phyloP scores from a whole-genome alignment of 768 basidiomycete species.

The Suillus plorans region DNA sequence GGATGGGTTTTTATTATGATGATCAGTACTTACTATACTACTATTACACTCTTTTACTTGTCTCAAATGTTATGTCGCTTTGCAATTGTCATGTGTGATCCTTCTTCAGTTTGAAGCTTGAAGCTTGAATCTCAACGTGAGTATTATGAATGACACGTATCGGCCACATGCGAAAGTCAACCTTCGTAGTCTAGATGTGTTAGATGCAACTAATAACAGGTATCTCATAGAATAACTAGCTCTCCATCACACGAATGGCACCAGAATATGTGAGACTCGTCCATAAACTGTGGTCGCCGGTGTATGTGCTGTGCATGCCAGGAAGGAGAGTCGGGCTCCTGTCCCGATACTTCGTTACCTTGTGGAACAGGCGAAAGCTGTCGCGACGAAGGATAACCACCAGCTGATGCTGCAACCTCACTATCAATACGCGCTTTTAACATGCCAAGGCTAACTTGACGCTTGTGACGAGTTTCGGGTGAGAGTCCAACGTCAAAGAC shows the following conservation, averaged over 20 bases:
- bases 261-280: conserved; percentile 90
- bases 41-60: background rate
- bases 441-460: conserved; percentile 83
- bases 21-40: conserved; percentile 3
- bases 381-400: conserved; percentile 48
- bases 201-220: conserved; percentile 18
- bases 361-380: conserved; percentile 55
- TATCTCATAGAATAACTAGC: conserved; percentile 60
- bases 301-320: conserved; percentile 24
- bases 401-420: conserved; percentile 51
- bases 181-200: conserved; percentile 14
- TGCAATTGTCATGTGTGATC: conserved; percentile 2
- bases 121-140: background rate
- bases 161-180: background rate
- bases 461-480: conserved; percentile 77
- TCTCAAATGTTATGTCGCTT: conserved; percentile 8
- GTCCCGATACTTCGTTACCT: conserved; percentile 16
- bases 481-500: conserved; percentile 70
- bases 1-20: conserved; percentile 12
- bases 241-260: conserved; percentile 82
- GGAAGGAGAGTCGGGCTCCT: conserved; percentile 25
- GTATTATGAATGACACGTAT: background rate
- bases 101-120: background rate
- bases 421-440: conserved; percentile 88
- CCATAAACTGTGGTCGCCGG: conserved; percentile 73